These are phyloP conservation scores for Neoscytalidium dimidiatum DNA, from an alignment of 2,329 filamentous ascomycete genomes.

Conservation along the genomic window DNA sequence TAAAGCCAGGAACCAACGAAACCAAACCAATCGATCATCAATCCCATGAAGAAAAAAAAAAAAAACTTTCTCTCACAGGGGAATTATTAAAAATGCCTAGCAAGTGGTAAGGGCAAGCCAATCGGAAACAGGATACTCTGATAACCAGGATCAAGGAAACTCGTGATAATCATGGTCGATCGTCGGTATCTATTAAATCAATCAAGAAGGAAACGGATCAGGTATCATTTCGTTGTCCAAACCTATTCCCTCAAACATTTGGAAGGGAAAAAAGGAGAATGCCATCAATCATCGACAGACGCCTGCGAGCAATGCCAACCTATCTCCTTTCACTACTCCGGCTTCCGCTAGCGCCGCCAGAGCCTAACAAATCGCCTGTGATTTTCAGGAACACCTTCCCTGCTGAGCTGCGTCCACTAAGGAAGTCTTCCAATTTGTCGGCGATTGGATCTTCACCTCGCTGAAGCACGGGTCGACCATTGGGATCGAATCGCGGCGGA, in stretches of 20 bases:
- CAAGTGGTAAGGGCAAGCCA: background rate
- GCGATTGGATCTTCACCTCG: conserved; percentile 36
- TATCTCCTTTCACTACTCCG: background rate
- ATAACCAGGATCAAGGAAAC: background rate
- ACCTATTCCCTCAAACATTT: background rate
- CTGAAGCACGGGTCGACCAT: conserved; percentile 25
- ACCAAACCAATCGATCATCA: background rate
- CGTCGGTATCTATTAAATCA: conserved; percentile 1
- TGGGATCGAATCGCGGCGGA: conserved; percentile 38
- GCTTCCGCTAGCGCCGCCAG: background rate
- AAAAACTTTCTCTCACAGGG: background rate
- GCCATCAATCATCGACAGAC: conserved; percentile 4
- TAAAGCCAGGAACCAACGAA: background rate
- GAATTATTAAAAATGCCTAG: conserved; percentile 7
- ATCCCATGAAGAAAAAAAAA: background rate
- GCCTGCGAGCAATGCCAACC: background rate
- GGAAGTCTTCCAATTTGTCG: conserved; percentile 36
- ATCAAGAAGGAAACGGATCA: background rate
- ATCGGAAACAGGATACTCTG: background rate
- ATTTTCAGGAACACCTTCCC: conserved; percentile 19
- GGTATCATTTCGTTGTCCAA: conserved; percentile 4
- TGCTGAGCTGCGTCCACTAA: conserved; percentile 22
- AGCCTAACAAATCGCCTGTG: conserved; percentile 17
- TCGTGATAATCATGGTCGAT: conserved; percentile 4
- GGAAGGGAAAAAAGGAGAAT: background rate